Percentiles rank a stretch among this genome's conserved stretches.
These are phyloP conservation scores for Rhynchospora pubera DNA, from an alignment of 176 grass and related monocot genomes.

Conservation along the genomic window DNA sequence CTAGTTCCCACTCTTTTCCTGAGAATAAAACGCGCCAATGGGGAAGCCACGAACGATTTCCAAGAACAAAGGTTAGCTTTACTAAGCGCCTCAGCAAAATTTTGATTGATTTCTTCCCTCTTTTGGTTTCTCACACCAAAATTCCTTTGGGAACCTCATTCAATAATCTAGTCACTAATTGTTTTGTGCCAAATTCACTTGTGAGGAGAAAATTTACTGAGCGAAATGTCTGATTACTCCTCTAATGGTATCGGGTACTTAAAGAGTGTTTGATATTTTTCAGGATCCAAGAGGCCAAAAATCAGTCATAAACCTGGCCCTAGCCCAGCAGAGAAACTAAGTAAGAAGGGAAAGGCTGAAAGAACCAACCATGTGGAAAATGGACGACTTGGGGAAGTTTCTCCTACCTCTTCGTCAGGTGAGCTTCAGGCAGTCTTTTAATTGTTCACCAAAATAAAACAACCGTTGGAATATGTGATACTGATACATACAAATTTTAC, in stretches of 20 bases:
- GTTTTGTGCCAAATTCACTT: no score
- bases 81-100: no score
- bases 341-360: neutral
- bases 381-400: neutral
- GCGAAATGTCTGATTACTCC: no score
- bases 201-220: no score
- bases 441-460: neutral
- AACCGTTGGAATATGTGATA: neutral
- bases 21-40: neutral
- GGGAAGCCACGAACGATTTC: neutral
- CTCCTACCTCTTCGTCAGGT: conserved; percentile 22
- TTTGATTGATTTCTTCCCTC: no score
- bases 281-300: conserved; percentile 12
- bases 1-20: neutral
- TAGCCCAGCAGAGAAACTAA: neutral
- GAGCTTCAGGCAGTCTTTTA: neutral
- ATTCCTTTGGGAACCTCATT: no score
- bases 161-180: no score
- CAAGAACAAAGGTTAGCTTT: conserved; percentile 14
- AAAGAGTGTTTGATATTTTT: neutral
- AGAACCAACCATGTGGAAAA: neutral
- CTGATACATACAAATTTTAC: neutral
- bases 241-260: neutral
- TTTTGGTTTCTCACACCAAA: no score
- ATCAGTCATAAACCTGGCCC: neutral